Evolutionary conservation across 2,329 filamentous ascomycete genomes (phyloP).

Genomic region (Sporothrix mexicana): DNA sequence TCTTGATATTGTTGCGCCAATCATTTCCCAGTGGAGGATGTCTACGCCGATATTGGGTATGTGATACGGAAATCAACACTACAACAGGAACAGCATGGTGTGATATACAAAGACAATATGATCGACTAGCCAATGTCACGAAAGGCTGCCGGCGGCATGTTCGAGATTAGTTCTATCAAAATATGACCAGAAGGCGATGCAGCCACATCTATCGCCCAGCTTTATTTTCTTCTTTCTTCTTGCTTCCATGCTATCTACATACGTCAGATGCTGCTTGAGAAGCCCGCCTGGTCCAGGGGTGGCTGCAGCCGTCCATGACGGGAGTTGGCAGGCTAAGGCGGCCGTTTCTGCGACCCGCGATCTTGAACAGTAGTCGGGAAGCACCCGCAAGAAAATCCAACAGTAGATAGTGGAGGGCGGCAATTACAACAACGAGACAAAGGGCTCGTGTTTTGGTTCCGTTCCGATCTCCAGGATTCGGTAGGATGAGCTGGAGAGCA

Average conservation of each 20-base stretch:
- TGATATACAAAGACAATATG: neutral
- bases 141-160: no score
- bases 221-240: neutral
- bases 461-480: constrained; percentile 10
- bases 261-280: constrained; percentile 13
- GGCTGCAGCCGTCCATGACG: constrained; percentile 30
- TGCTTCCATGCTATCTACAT: neutral
- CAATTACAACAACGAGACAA: neutral
- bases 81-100: neutral
- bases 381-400: constrained; percentile 21
- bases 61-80: neutral
- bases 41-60: neutral
- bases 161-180: no score
- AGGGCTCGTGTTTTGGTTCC: neutral
- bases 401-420: constrained; percentile 18
- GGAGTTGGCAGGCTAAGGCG: constrained; percentile 36
- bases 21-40: neutral
- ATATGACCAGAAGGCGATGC: neutral
- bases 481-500: neutral
- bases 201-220: neutral
- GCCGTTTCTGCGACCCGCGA: constrained; percentile 38
- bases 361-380: constrained; percentile 27
- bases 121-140: neutral
- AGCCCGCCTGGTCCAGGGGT: neutral
- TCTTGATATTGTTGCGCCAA: neutral